Conservation (phyloP, 345 rosid genomes). For the Crucihimalaya himalaica region DNA sequence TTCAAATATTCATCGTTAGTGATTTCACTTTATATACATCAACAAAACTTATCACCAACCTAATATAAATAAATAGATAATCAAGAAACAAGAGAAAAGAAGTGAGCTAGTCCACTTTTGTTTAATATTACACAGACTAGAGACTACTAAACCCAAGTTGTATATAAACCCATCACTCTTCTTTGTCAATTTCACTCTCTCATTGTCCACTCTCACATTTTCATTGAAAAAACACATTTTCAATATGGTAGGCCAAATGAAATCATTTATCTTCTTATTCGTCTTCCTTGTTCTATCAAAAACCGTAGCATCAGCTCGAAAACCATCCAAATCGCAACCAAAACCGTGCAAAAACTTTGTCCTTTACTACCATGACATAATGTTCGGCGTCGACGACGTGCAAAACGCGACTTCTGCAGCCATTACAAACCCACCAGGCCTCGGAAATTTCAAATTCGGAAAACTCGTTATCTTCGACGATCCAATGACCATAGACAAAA, state of each 20-base stretch:
- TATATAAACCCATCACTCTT: slow-evolving; percentile 31
- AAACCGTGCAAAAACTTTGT: slow-evolving; percentile 57
- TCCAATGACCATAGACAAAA: slow-evolving; percentile 53
- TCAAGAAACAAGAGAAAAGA: neutral
- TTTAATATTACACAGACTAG: neutral
- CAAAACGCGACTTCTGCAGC: slow-evolving; percentile 58
- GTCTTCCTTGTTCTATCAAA: slow-evolving; percentile 25
- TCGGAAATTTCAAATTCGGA: slow-evolving; percentile 46
- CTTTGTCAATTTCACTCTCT: slow-evolving; percentile 12
- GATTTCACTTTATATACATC: neutral
- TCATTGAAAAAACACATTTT: neutral
- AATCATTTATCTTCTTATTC: slow-evolving; percentile 20
- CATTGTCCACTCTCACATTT: neutral
- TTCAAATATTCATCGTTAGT: neutral
- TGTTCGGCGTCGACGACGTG: slow-evolving; percentile 45
- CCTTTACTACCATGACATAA: slow-evolving; percentile 62
- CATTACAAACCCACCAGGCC: slow-evolving; percentile 41
- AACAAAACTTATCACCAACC: slow-evolving; percentile 25
- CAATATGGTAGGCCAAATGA: slow-evolving; percentile 26
- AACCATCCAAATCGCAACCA: slow-evolving; percentile 33
- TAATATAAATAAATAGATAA: neutral
- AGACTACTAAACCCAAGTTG: neutral
- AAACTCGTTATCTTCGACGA: slow-evolving; percentile 60
- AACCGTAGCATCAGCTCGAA: slow-evolving; percentile 28
- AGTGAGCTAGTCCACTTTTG: slow-evolving; percentile 21